Percentiles rank a stretch among this genome's conserved stretches.
Conservation (phyloP, 768 basidiomycete species). For the Pleurotus eryngii region DNA sequence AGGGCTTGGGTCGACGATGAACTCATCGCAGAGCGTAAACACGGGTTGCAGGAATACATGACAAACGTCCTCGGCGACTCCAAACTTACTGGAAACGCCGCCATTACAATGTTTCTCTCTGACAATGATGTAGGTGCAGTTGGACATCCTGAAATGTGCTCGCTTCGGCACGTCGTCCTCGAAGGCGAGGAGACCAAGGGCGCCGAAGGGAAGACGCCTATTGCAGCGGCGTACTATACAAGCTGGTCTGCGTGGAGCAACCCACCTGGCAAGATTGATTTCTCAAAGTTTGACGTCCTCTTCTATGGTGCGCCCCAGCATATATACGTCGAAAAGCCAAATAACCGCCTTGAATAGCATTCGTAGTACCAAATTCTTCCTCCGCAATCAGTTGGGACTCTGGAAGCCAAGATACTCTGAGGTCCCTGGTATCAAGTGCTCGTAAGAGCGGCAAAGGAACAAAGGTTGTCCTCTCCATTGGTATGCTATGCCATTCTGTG, state of each 20-base stretch:
- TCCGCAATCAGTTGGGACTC: conserved; percentile 38
- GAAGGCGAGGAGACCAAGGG: background rate
- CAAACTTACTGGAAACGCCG: conserved; percentile 24
- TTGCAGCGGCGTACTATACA: conserved; percentile 4
- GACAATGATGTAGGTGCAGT: background rate
- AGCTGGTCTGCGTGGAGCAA: background rate
- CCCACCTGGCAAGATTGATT: conserved; percentile 1
- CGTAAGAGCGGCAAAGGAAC: conserved; percentile 45
- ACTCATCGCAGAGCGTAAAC: conserved; percentile 43
- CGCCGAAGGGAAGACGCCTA: background rate
- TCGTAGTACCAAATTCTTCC: conserved; percentile 51
- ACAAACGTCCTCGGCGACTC: conserved; percentile 25
- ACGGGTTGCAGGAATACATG: conserved; percentile 37
- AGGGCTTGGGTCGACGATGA: conserved; percentile 43
- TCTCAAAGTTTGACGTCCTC: conserved; percentile 5
- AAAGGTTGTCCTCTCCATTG: conserved; percentile 48
- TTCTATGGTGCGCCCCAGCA: background rate
- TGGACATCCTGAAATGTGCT: background rate
- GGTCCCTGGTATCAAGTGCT: conserved; percentile 40
- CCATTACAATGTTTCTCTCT: conserved; percentile 26
- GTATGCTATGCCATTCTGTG: background rate
- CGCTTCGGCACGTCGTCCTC: background rate
- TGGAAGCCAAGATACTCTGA: conserved; percentile 40
- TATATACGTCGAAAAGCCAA: background rate
- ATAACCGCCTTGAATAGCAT: conserved; percentile 31